Evolutionary conservation across 202 grass and related monocot species (phyloP).

Genomic region (Schoenoplectus triqueter): DNA sequence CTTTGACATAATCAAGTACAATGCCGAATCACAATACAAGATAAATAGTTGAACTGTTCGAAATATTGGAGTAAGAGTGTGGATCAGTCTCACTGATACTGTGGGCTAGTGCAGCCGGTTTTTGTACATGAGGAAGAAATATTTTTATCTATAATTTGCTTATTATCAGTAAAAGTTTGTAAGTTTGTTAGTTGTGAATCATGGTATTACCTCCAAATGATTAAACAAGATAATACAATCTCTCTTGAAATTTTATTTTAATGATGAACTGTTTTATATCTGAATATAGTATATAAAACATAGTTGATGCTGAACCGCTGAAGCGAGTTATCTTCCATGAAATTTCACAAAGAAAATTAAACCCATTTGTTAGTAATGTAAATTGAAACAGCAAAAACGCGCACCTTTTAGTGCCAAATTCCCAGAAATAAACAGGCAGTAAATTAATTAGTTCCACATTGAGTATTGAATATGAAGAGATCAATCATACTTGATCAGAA

Average conservation of each 20-base stretch:
- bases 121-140: neutral
- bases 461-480: neutral
- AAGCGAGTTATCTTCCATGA: neutral
- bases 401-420: neutral
- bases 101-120: neutral
- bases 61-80: neutral
- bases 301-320: neutral
- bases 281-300: neutral
- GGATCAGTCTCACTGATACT: neutral
- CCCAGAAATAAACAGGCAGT: neutral
- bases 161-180: neutral
- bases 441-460: neutral
- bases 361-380: too few species aligned
- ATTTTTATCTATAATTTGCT: too few species aligned
- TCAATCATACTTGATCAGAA: neutral
- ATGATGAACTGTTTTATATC: neutral
- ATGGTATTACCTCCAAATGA: neutral
- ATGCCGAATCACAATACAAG: too few species aligned
- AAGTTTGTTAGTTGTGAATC: neutral
- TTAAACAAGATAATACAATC: neutral
- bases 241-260: constrained; percentile 9
- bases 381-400: too few species aligned
- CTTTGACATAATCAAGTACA: too few species aligned
- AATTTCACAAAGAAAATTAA: neutral
- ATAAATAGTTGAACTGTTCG: neutral